These are phyloP conservation scores for Colletotrichum kahawae DNA, from an alignment of 2,329 filamentous ascomycete genomes.

Conservation along the genomic window DNA sequence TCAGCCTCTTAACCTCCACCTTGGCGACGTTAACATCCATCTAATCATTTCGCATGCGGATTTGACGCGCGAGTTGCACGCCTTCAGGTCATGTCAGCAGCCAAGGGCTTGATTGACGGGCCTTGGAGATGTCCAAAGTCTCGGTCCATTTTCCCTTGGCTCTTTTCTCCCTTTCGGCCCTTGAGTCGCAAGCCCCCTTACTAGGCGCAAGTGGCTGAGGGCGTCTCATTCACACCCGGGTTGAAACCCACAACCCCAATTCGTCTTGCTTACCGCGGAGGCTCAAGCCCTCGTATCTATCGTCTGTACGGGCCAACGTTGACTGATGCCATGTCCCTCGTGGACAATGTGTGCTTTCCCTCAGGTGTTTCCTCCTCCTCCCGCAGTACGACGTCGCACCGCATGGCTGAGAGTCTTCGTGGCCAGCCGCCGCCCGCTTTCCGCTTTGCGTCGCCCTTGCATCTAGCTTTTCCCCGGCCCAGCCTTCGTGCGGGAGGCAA, in stretches of 20 bases:
- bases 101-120: not conserved
- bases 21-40: not conserved
- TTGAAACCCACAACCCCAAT: not conserved
- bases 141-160: not conserved
- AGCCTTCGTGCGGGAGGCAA: not conserved
- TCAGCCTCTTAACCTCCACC: not conserved
- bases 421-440: constrained; percentile 7
- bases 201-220: not conserved
- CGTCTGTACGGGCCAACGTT: not conserved
- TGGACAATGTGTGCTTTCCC: not conserved
- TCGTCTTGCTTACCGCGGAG: not conserved
- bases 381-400: constrained; percentile 3
- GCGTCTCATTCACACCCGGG: not conserved
- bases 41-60: not conserved
- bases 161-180: not conserved
- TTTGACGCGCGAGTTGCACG: not conserved
- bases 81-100: not conserved
- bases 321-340: not conserved
- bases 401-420: not conserved
- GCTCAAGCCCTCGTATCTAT: not conserved
- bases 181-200: not conserved
- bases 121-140: not conserved
- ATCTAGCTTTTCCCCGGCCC: not conserved
- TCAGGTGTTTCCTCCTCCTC: not conserved
- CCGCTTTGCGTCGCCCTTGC: constrained; percentile 3